Conservation (phyloP, 78 protist genomes). For the Salpingoeca rosetta region DNA sequence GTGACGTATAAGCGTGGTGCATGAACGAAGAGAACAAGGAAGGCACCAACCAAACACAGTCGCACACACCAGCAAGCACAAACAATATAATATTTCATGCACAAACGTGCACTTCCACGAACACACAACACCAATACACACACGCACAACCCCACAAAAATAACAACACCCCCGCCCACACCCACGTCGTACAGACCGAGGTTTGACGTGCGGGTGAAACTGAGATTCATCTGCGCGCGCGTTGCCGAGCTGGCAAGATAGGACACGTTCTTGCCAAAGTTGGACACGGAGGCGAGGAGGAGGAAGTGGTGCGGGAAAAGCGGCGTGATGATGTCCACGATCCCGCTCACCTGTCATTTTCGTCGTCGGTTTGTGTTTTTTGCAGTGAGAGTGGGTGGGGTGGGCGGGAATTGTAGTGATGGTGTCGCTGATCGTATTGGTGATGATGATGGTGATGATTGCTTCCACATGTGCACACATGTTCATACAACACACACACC, state of each 20-base stretch:
- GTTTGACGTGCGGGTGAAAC: conserved; percentile 24
- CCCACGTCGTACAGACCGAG: conserved; percentile 8
- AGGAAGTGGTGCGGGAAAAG: conserved; percentile 31
- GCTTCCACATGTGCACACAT: neutral
- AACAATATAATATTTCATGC: too few species aligned
- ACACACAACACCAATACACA: too few species aligned
- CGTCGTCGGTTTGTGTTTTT: too few species aligned
- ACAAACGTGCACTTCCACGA: too few species aligned
- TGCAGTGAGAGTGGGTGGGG: too few species aligned
- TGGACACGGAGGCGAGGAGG: conserved; percentile 29
- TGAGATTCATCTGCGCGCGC: conserved; percentile 19
- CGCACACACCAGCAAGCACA: too few species aligned
- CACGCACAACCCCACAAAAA: too few species aligned
- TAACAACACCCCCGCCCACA: neutral
- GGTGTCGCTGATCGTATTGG: neutral
- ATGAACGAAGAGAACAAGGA: too few species aligned
- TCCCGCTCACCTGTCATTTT: too few species aligned
- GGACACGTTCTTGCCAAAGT: conserved; percentile 26
- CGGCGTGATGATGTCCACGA: conserved; percentile 25
- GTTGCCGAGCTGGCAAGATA: conserved; percentile 27
- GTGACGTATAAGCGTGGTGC: too few species aligned
- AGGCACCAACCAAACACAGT: too few species aligned
- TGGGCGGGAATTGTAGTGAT: too few species aligned
- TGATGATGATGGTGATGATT: neutral
- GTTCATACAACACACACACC: neutral